A percentile compares a stretch with the other conserved stretches of the same genome.
These are phyloP conservation scores for Paramyrothecium roridum DNA, from an alignment of 2,329 filamentous ascomycete genomes.

Conservation along the genomic window DNA sequence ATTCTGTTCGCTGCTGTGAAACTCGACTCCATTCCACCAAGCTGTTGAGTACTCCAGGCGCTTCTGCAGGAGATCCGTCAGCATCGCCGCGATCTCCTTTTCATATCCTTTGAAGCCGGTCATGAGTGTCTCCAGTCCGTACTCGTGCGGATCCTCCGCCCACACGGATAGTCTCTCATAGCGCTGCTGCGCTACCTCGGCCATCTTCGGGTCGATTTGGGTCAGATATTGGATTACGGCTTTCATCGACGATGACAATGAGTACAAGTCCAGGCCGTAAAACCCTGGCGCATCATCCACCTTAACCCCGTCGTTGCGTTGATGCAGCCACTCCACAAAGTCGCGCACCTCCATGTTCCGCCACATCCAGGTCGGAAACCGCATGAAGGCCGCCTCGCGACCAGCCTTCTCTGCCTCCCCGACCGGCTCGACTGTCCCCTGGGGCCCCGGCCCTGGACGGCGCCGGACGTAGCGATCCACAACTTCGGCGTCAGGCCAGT, in stretches of 20 bases:
- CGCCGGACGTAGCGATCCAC: conserved; percentile 48
- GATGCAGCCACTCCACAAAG: conserved; percentile 48
- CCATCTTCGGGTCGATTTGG: conserved; percentile 36
- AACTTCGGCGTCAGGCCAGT: conserved; percentile 51
- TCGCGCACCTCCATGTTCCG: conserved; percentile 48
- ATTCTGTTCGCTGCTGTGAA: conserved; percentile 47
- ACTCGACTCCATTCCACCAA: conserved; percentile 39
- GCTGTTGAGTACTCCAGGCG: conserved; percentile 35
- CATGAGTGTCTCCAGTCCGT: conserved; percentile 37
- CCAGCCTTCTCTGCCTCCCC: conserved; percentile 8
- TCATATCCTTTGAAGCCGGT: conserved; percentile 42
- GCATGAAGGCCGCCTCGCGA: conserved; percentile 37
- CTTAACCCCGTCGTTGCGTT: conserved; percentile 28
- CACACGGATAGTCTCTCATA: conserved; percentile 45
- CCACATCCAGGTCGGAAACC: conserved; percentile 57
- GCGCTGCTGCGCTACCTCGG: conserved; percentile 36
- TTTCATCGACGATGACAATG: conserved; percentile 40
- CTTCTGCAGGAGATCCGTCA: conserved; percentile 37
- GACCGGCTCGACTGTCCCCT: conserved; percentile 22
- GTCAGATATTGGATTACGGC: conserved; percentile 47
- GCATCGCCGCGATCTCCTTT: conserved; percentile 38
- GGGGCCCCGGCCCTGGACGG: conserved; percentile 27
- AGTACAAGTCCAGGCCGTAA: conserved; percentile 51
- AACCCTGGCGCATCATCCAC: conserved; percentile 28
- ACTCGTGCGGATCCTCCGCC: conserved; percentile 45